Percentiles rank a stretch among this genome's conserved stretches.
These are phyloP conservation scores for Thermochaetoides thermophila DNA, from an alignment of 495 filamentous ascomycete genomes.

Conservation along the genomic window DNA sequence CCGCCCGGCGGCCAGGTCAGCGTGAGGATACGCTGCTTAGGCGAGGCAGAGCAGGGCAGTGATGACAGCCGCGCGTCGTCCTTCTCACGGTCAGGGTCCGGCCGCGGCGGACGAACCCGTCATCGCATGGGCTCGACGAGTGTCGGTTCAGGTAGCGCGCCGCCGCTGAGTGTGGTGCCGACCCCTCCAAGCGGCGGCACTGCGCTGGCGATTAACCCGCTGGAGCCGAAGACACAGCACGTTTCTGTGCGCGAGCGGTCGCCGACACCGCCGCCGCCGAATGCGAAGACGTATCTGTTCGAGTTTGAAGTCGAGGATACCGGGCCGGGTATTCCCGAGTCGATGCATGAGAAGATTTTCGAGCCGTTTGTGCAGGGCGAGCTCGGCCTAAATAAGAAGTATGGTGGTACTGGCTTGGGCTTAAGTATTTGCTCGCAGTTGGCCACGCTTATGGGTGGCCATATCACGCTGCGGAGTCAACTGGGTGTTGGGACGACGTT, in stretches of 20 bases:
- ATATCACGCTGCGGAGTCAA: slow-evolving; percentile 55
- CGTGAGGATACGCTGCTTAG: slow-evolving; percentile 57
- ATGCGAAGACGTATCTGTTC: slow-evolving; percentile 49
- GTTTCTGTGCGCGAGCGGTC: slow-evolving; percentile 40
- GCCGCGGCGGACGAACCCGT: slow-evolving; percentile 23
- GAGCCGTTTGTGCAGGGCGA: slow-evolving; percentile 93
- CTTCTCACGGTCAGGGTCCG: slow-evolving; percentile 31
- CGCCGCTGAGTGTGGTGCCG: slow-evolving; percentile 1
- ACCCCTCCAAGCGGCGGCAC: slow-evolving; percentile 24
- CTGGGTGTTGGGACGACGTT: slow-evolving; percentile 67
- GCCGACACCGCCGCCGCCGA: slow-evolving; percentile 42
- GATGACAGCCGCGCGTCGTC: slow-evolving; percentile 35
- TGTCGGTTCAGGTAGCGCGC: slow-evolving; percentile 25
- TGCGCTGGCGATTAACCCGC: slow-evolving; percentile 41
- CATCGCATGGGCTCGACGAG: slow-evolving; percentile 34
- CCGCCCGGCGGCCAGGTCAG: slow-evolving; percentile 58
- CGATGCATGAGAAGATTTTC: slow-evolving; percentile 68
- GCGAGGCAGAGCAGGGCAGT: slow-evolving; percentile 31
- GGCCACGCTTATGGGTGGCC: slow-evolving; percentile 67
- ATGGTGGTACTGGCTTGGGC: slow-evolving; percentile 81
- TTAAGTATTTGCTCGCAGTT: slow-evolving; percentile 81
- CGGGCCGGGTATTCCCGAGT: slow-evolving; percentile 72
- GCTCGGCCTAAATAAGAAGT: slow-evolving; percentile 74
- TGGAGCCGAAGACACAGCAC: slow-evolving; percentile 38
- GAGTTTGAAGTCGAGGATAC: slow-evolving; percentile 84